These are phyloP conservation scores for Herpetomonas samuelpessoai DNA, from an alignment of 208 protist genomes.

Conservation along the genomic window DNA sequence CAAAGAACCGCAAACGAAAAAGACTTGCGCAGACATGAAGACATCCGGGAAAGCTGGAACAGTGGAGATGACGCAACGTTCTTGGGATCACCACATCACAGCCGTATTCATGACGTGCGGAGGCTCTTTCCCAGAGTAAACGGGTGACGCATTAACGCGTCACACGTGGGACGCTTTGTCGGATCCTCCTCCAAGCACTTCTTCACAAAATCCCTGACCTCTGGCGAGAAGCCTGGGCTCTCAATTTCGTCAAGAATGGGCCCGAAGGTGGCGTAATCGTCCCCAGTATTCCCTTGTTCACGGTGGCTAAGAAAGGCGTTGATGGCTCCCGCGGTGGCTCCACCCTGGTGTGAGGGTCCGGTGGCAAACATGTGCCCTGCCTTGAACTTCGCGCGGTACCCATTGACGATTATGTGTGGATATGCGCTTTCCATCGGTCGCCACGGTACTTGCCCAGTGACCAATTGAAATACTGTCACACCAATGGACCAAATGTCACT, in stretches of 20 bases:
- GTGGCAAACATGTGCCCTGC: constrained; percentile 18
- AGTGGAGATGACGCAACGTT: too few species aligned
- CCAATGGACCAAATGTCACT: constrained; percentile 88
- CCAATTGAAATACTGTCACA: constrained; percentile 70
- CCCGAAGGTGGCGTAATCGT: constrained; percentile 33
- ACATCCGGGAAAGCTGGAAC: too few species aligned
- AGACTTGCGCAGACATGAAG: too few species aligned
- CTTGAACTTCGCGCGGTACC: constrained; percentile 48
- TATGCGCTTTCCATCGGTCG: constrained; percentile 42
- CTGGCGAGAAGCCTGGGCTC: constrained; percentile 21
- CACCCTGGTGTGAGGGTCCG: neutral
- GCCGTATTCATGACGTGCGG: too few species aligned
- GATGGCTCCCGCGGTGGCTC: neutral
- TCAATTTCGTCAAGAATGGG: constrained; percentile 58
- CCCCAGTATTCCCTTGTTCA: neutral
- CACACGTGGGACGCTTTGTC: constrained; percentile 43
- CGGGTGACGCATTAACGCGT: constrained; percentile 50
- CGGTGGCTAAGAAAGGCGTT: neutral
- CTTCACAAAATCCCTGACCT: constrained; percentile 54
- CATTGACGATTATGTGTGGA: constrained; percentile 63
- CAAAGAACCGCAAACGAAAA: too few species aligned
- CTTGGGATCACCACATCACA: too few species aligned
- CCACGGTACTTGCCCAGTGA: constrained; percentile 69
- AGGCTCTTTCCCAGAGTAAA: constrained; percentile 34
- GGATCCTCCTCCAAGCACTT: constrained; percentile 56